phyloP scores from a whole-genome alignment of 192 early-diverging fungal genomes.

The Entomortierella lignicola region DNA sequence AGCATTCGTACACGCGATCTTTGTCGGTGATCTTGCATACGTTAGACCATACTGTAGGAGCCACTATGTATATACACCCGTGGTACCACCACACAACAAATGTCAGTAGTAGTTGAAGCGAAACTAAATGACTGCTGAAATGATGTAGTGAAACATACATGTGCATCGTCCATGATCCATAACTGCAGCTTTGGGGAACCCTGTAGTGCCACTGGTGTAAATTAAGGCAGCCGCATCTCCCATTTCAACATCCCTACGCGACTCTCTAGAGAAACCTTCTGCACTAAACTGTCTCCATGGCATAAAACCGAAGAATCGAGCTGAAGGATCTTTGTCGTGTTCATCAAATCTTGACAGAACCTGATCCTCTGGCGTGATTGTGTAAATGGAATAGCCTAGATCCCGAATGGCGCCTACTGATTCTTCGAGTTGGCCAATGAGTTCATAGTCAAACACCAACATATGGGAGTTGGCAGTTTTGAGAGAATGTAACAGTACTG shows the following conservation, averaged over 20 bases:
- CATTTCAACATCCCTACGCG: not conserved
- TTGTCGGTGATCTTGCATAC: constrained; percentile 34
- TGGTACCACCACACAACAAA: too few species aligned
- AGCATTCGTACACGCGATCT: constrained; percentile 64
- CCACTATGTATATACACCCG: constrained; percentile 21
- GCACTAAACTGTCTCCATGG: constrained; percentile 29
- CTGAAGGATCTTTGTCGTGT: not conserved
- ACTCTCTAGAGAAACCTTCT: constrained; percentile 23
- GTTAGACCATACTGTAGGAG: constrained; percentile 17
- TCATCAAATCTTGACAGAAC: not conserved
- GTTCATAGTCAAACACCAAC: constrained; percentile 58
- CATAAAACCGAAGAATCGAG: constrained; percentile 43
- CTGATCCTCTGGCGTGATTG: constrained; percentile 30
- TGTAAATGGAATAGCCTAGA: constrained; percentile 35
- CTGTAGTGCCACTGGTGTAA: constrained; percentile 69
- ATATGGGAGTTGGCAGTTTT: constrained; percentile 52
- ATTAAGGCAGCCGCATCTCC: constrained; percentile 55
- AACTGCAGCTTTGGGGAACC: constrained; percentile 69
- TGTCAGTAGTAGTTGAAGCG: not conserved
- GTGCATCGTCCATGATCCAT: constrained; percentile 61
- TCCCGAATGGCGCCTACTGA: constrained; percentile 29
- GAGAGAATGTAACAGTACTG: constrained; percentile 55
- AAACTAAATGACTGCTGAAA: not conserved
- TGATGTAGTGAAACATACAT: constrained; percentile 6
- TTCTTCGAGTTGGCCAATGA: constrained; percentile 26